Evolutionary conservation across 2,329 filamentous ascomycete genomes (phyloP).

Genomic region (Epichloe sp.): DNA sequence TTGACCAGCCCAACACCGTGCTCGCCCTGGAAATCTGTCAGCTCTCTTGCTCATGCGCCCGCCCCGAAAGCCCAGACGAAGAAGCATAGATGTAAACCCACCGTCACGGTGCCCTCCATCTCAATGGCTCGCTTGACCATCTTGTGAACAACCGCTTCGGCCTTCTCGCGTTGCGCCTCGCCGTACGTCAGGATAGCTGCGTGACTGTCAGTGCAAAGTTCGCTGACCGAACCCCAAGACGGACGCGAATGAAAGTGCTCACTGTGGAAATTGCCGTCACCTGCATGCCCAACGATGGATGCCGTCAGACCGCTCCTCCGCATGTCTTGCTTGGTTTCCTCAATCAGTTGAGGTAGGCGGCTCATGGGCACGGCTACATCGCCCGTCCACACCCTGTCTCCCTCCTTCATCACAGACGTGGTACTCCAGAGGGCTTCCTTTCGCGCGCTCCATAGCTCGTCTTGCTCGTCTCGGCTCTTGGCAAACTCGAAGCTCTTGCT

Average conservation of each 20-base stretch:
- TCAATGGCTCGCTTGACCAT: slow-evolving; percentile 82
- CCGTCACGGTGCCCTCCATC: slow-evolving; percentile 72
- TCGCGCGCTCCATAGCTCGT: slow-evolving; percentile 68
- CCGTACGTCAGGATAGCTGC: slow-evolving; percentile 45
- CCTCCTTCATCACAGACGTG: slow-evolving; percentile 50
- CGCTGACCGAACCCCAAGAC: background rate
- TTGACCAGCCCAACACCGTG: slow-evolving; percentile 78
- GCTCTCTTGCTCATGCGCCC: background rate
- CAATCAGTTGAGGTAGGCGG: slow-evolving; percentile 59
- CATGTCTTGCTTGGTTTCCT: slow-evolving; percentile 47
- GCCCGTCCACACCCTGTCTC: slow-evolving; percentile 72
- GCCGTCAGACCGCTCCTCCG: slow-evolving; percentile 29
- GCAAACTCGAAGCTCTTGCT: slow-evolving; percentile 69
- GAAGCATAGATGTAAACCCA: slow-evolving; percentile 16
- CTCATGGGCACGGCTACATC: slow-evolving; percentile 78
- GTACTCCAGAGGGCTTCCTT: slow-evolving; percentile 79
- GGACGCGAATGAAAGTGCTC: slow-evolving; percentile 10
- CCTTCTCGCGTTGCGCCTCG: slow-evolving; percentile 51
- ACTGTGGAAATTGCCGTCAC: slow-evolving; percentile 68
- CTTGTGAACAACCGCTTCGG: slow-evolving; percentile 60
- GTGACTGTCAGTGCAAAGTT: background rate
- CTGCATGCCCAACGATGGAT: slow-evolving; percentile 57
- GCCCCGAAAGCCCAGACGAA: background rate
- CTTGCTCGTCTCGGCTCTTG: slow-evolving; percentile 51
- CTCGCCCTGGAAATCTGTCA: slow-evolving; percentile 42